phyloP scores from a whole-genome alignment of 805 yeast genomes.

The Starmerella ratchasimensis region DNA sequence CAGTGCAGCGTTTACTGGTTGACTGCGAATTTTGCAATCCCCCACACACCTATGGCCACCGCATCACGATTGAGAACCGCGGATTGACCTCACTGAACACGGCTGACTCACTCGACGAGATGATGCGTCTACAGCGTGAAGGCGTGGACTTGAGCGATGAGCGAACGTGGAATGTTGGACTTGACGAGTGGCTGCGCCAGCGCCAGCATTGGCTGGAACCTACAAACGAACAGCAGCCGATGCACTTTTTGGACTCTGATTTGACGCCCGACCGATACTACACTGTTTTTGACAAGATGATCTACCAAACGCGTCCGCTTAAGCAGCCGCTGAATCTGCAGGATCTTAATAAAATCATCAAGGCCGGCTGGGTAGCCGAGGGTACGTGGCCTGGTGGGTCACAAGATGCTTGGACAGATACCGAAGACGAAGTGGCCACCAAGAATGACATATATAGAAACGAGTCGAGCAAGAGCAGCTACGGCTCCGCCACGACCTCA shows the following conservation, averaged over 20 bases:
- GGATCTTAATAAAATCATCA: conserved; percentile 57
- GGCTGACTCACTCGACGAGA: conserved; percentile 9
- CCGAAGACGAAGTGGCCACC: conserved; percentile 11
- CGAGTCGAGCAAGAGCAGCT: neutral
- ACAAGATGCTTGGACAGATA: conserved; percentile 20
- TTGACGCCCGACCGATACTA: conserved; percentile 26
- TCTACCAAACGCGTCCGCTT: conserved; percentile 54
- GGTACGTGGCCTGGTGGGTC: conserved; percentile 44
- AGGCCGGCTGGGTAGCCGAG: conserved; percentile 73
- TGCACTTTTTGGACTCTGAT: conserved; percentile 19
- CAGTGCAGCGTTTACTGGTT: conserved; percentile 21
- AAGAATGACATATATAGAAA: neutral
- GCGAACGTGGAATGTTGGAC: conserved; percentile 39
- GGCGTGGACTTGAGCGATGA: conserved; percentile 21
- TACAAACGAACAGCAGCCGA: conserved; percentile 16
- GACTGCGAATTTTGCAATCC: conserved; percentile 25
- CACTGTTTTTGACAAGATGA: conserved; percentile 50
- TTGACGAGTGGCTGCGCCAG: conserved; percentile 53
- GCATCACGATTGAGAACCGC: conserved; percentile 13
- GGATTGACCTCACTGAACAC: conserved; percentile 14
- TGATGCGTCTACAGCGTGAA: conserved; percentile 10
- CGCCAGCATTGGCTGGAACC: conserved; percentile 48
- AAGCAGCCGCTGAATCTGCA: conserved; percentile 57
- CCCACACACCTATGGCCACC: conserved; percentile 19
- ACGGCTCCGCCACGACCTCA: too few relatives aligned